Evolutionary conservation across 805 yeast genomes (phyloP).

Genomic region (Wickerhamiella musiphila): DNA sequence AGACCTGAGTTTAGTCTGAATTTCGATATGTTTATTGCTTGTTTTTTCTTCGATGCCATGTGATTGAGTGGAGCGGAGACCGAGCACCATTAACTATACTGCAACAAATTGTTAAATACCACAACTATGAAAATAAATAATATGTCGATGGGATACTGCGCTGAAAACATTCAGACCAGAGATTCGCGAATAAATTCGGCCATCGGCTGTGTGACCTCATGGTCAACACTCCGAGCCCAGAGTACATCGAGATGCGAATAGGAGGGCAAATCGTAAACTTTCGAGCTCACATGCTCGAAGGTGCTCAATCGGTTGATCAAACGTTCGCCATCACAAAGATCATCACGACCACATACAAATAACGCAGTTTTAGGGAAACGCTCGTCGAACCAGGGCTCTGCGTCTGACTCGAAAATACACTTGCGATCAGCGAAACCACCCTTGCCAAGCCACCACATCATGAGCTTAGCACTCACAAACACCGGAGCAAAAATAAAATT

Average conservation of each 20-base stretch:
- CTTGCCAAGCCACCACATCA: slow-evolving; percentile 81
- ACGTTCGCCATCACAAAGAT: slow-evolving; percentile 57
- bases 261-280: slow-evolving; percentile 30
- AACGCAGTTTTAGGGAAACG: slow-evolving; percentile 43
- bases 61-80: no score
- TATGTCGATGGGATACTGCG: slow-evolving; percentile 4
- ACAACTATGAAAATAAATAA: background rate
- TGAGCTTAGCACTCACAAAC: slow-evolving; percentile 57
- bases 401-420: slow-evolving; percentile 36
- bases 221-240: slow-evolving; percentile 72
- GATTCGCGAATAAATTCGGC: slow-evolving; percentile 16
- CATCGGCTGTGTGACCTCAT: slow-evolving; percentile 38
- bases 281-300: slow-evolving; percentile 9
- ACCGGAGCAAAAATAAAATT: slow-evolving; percentile 80
- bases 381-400: slow-evolving; percentile 23
- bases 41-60: no score
- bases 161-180: slow-evolving; percentile 4
- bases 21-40: background rate
- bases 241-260: slow-evolving; percentile 83
- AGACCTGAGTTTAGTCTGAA: background rate
- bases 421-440: slow-evolving; percentile 34
- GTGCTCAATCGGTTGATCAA: slow-evolving; percentile 46
- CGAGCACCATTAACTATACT: no score
- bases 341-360: slow-evolving; percentile 57
- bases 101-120: no score